Percentiles rank a stretch among this genome's conserved stretches.
Conservation (phyloP, 345 rosid genomes). For the Corchorus olitorius region DNA sequence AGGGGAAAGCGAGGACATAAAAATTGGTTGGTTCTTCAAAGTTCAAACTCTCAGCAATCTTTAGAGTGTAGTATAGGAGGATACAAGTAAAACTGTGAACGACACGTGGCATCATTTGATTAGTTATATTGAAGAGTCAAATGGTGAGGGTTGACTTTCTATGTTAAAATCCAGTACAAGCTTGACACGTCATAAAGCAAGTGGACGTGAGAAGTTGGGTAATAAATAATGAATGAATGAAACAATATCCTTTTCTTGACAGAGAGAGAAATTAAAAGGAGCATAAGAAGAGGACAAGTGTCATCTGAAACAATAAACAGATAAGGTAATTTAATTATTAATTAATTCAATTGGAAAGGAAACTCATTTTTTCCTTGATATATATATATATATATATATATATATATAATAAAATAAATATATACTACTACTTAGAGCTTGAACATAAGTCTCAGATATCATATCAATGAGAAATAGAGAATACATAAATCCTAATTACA, state of each 20-base stretch:
- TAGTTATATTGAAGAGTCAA: neutral
- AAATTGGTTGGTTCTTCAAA: neutral
- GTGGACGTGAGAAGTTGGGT: neutral
- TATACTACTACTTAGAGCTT: too few species aligned
- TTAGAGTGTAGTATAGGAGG: neutral
- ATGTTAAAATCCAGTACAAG: too few species aligned
- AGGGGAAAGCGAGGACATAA: neutral
- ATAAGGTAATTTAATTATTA: neutral
- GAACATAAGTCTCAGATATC: too few species aligned
- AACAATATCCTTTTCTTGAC: neutral
- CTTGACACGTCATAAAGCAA: neutral
- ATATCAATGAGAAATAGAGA: too few species aligned
- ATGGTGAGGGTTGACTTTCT: too few species aligned
- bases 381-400: too few species aligned
- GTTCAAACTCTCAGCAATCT: neutral
- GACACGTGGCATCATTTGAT: neutral
- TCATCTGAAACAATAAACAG: neutral
- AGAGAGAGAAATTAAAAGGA: neutral
- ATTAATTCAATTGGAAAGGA: too few species aligned
- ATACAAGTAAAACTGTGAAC: neutral
- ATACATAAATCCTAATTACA: too few species aligned
- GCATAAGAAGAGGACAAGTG: constrained; percentile 19
- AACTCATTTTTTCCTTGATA: too few species aligned
- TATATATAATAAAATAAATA: too few species aligned
- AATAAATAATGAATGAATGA: neutral